Base-by-base conservation (phyloP, 352 stramenopile genomes). In the Globisporangium viniferum region DNA sequence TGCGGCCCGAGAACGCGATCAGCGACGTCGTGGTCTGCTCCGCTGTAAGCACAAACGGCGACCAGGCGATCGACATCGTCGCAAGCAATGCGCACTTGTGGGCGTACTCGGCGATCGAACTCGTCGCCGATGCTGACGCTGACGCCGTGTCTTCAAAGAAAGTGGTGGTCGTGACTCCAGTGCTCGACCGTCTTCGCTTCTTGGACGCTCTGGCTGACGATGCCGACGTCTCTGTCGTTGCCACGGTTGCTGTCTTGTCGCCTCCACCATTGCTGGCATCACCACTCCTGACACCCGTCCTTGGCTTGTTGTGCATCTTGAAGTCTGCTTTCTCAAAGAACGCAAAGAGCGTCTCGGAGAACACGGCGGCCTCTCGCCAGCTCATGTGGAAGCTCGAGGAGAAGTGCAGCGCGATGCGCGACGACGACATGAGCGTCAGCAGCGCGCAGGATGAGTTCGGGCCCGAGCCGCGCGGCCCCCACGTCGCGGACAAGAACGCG, bases 321-420 rank as follows among this genome's bases (percentile, higher is more conserved):
- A 89, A 84, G 41, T 67, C 76, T 18, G 79, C 70, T 5, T 64
- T 68, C 27, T 86, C 79, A 7, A 92, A 71, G 66, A 90, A 93
- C n/a, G 70, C 73, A 60, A 79, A 89, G 22, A 95, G 55, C 14
- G 73, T 80, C 49, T 94, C 86, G 0, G 88, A 95, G 29, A 95
- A 81, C 36, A 93, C 84, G 2, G 74, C 81, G 22, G 76, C 74
- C 66, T 92, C 72, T 33, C 85, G 84, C 88, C 88, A 95, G 64
- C 81, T 88, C 69, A 95, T 75, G 64, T 92, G 79, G 67, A 94
- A 91, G 60, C 82, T 90, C n/a, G 86, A 86, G 10, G 86, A 77
- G 44, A 92, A 89, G 65, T 94, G 81, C 27, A 95, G 70, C 69
- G 75, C 87, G 55, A 93, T 71, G 44, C 86, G 74, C 15, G 77